A percentile compares a stretch with the other conserved stretches of the same genome.
phyloP scores from a whole-genome alignment of 2,329 filamentous ascomycete species.

The Alternaria incomplexa region DNA sequence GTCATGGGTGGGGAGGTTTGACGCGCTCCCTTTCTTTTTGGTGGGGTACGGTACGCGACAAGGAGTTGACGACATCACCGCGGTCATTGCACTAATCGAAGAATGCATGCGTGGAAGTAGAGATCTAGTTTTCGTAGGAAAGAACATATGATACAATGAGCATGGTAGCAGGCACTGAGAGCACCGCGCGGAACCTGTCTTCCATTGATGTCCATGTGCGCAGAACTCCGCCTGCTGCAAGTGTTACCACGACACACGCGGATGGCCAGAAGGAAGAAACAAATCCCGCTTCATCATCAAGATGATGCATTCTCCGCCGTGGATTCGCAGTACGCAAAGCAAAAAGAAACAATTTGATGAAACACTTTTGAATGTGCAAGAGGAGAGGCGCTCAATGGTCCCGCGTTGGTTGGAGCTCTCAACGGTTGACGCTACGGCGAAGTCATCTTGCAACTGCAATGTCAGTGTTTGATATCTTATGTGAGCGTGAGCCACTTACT shows the following conservation, averaged over 20 bases:
- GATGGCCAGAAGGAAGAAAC: background rate
- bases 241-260: background rate
- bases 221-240: background rate
- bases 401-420: background rate
- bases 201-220: background rate
- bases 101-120: background rate
- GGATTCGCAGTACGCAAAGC: background rate
- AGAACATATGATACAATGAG: background rate
- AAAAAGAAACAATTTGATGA: background rate
- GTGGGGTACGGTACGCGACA: conserved; percentile 5
- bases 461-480: background rate
- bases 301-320: background rate
- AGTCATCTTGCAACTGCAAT: background rate
- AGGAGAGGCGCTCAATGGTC: background rate
- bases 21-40: conserved; percentile 1
- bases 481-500: background rate
- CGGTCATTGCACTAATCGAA: background rate
- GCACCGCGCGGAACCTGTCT: background rate
- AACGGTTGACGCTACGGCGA: background rate
- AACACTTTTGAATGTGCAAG: conserved; percentile 2
- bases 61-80: background rate
- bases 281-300: background rate
- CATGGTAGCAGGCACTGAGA: background rate
- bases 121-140: background rate
- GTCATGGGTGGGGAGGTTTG: conserved; percentile 2